Percentiles rank a stretch among this genome's conserved stretches.
Conservation (phyloP, 345 rosid species). For the Triadica sebifera region DNA sequence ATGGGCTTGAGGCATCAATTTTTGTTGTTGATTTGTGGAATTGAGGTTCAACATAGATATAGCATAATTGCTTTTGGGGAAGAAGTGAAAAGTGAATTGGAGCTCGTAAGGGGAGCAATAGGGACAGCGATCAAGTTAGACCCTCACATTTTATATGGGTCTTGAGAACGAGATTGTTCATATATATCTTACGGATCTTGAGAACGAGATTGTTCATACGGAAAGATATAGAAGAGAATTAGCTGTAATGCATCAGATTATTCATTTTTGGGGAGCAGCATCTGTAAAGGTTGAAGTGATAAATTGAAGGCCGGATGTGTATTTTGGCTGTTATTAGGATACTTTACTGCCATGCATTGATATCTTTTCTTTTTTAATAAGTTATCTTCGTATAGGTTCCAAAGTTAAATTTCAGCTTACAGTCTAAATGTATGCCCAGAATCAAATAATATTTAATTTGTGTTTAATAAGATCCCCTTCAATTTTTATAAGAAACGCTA, state of each 20-base stretch:
- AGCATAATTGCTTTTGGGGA: neutral
- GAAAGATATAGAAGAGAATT: slow-evolving; percentile 24
- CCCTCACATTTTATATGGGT: slow-evolving; percentile 23
- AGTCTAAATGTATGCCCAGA: neutral
- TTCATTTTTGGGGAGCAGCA: slow-evolving; percentile 2
- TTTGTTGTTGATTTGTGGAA: neutral
- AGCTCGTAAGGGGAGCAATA: neutral
- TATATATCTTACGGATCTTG: no score
- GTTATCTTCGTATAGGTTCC: neutral
- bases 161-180: neutral
- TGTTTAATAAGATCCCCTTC: neutral
- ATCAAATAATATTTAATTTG: neutral
- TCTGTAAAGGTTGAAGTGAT: neutral
- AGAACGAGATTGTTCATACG: slow-evolving; percentile 23
- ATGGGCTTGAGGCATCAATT: neutral
- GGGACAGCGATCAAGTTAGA: slow-evolving; percentile 16
- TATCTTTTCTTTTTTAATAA: neutral
- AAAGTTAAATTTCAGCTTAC: neutral
- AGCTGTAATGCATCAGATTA: slow-evolving; percentile 5
- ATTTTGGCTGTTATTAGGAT: neutral
- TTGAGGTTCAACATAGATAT: neutral
- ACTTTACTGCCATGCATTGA: neutral
- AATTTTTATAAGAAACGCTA: neutral
- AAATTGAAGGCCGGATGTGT: slow-evolving; percentile 4
- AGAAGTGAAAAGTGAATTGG: neutral